phyloP scores from a whole-genome alignment of 1,284 basidiomycete genomes.

The Cutaneotrichosporon cyanovorans region DNA sequence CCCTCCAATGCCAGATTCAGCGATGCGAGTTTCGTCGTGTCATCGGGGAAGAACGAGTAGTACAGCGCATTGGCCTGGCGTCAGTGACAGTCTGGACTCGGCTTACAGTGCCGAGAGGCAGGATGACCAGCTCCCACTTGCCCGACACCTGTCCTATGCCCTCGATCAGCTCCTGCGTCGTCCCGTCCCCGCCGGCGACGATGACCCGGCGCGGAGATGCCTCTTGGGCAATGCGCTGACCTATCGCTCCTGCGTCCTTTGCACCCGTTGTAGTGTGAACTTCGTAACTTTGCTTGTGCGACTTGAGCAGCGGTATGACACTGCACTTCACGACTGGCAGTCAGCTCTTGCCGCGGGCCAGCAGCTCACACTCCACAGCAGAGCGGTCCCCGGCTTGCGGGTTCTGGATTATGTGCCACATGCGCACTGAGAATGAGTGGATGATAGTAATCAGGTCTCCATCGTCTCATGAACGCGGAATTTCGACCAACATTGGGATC shows the following conservation, averaged over 20 bases:
- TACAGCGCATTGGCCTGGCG: constrained; percentile 78
- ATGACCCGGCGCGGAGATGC: constrained; percentile 45
- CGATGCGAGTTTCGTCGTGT: constrained; percentile 4
- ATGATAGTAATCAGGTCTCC: too few relatives aligned
- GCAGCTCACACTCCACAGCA: constrained; percentile 27
- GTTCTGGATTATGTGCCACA: constrained; percentile 30
- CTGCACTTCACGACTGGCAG: constrained; percentile 52
- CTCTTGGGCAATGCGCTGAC: constrained; percentile 48
- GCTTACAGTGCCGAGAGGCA: constrained; percentile 68
- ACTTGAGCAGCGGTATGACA: constrained; percentile 59
- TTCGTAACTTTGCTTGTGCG: constrained; percentile 35
- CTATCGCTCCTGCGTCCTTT: constrained; percentile 57
- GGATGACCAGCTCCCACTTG: constrained; percentile 43
- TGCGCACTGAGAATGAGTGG: background rate
- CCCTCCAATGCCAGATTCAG: constrained; percentile 43
- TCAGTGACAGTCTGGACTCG: background rate
- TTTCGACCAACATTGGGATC: too few relatives aligned
- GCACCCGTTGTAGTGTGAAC: constrained; percentile 52
- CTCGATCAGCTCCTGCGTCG: constrained; percentile 74
- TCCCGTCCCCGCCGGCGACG: constrained; percentile 82
- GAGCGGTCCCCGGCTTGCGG: constrained; percentile 28
- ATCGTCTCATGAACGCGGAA: too few relatives aligned
- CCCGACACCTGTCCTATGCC: constrained; percentile 43
- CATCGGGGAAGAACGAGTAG: constrained; percentile 49
- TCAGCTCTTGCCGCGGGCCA: background rate